These are phyloP conservation scores for Creolimax fragrantissima DNA, from an alignment of 78 protist genomes.

Conservation along the genomic window DNA sequence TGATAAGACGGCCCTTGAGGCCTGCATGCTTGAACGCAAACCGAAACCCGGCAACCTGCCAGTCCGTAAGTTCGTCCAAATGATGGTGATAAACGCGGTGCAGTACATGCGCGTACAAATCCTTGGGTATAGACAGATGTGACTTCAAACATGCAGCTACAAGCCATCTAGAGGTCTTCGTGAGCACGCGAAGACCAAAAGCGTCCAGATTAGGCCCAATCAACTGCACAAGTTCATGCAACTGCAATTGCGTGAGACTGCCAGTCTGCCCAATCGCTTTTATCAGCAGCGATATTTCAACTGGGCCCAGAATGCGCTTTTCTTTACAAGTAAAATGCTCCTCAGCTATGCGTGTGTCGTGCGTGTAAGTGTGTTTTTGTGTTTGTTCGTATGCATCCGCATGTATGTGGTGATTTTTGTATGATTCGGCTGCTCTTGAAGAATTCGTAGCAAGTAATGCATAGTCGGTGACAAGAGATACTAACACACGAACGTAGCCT, in stretches of 20 bases:
- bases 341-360: background rate
- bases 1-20: background rate
- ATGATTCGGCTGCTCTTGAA: background rate
- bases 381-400: background rate
- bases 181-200: background rate
- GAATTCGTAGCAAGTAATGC: too few relatives aligned
- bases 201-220: background rate
- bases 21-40: background rate
- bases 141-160: background rate
- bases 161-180: background rate
- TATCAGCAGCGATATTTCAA: background rate
- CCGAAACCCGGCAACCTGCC: background rate
- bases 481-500: background rate
- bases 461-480: background rate
- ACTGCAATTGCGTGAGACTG: background rate
- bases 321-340: background rate
- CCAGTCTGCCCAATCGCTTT: background rate
- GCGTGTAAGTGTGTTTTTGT: background rate
- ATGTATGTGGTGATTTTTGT: background rate
- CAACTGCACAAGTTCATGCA: background rate
- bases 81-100: background rate
- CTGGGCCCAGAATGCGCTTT: background rate
- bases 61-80: background rate
- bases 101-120: background rate
- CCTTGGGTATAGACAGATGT: too few relatives aligned